Evolutionary conservation across 257 asterid species (phyloP).

Genomic region (Przewalskia tangutica): DNA sequence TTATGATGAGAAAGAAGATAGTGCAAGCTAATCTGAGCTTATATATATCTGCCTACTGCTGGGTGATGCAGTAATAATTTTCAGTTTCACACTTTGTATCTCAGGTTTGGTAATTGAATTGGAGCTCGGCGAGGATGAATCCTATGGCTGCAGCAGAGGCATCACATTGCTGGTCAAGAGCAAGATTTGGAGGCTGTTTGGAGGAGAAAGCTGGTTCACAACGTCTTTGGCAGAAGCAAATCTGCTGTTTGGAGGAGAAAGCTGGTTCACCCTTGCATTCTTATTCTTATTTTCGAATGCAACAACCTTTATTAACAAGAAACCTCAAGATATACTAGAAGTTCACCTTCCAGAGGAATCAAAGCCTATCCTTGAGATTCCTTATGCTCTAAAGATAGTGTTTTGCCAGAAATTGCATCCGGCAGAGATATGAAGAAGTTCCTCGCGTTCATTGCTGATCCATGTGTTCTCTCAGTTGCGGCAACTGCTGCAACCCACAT

Average conservation of each 20-base stretch:
- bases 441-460: conserved; percentile 45
- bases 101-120: background rate
- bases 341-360: conserved; percentile 55
- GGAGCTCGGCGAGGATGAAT: conserved; percentile 8
- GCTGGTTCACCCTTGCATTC: conserved; percentile 46
- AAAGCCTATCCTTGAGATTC: conserved; percentile 29
- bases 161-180: conserved; percentile 31
- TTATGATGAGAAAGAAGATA: conserved; percentile 23
- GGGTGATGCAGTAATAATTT: background rate
- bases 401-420: conserved; percentile 52
- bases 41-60: background rate
- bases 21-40: background rate
- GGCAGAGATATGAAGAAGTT: conserved; percentile 72
- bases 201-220: conserved; percentile 59
- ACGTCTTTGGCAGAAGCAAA: conserved; percentile 65
- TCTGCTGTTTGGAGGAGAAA: conserved; percentile 43
- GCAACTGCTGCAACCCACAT: conserved; percentile 46
- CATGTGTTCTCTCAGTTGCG: conserved; percentile 57
- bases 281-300: conserved; percentile 70
- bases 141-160: background rate
- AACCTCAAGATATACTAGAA: conserved; percentile 57
- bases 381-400: conserved; percentile 39
- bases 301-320: conserved; percentile 50
- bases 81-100: background rate
- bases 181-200: conserved; percentile 37